These are phyloP conservation scores for Monosporascus sp. DNA, from an alignment of 2,329 filamentous ascomycete genomes.

Conservation along the genomic window DNA sequence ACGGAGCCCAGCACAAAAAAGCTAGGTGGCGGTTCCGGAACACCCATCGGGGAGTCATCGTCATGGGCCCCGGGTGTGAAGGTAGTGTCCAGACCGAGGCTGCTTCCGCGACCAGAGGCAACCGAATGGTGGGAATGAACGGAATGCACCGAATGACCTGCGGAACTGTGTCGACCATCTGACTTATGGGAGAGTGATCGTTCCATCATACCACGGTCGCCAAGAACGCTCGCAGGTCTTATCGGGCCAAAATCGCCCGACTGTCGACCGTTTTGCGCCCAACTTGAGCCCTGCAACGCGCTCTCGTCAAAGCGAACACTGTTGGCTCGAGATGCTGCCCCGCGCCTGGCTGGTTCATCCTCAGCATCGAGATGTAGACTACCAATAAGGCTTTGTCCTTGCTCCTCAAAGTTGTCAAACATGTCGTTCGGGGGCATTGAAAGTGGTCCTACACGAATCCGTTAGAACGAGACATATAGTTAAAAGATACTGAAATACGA, in stretches of 20 bases:
- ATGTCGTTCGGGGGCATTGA: slow-evolving; percentile 76
- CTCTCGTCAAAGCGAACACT: slow-evolving; percentile 98
- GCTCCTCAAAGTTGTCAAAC: slow-evolving; percentile 87
- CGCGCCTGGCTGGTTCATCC: slow-evolving; percentile 77
- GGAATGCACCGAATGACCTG: slow-evolving; percentile 71
- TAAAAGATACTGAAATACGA: slow-evolving; percentile 26
- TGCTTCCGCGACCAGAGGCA: slow-evolving; percentile 77
- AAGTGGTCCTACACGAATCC: slow-evolving; percentile 56
- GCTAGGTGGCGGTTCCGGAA: slow-evolving; percentile 72
- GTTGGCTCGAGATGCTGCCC: slow-evolving; percentile 86
- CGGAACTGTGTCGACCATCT: slow-evolving; percentile 88
- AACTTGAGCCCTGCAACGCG: slow-evolving; percentile 80
- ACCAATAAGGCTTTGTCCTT: slow-evolving; percentile 71
- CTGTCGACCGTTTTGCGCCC: slow-evolving; percentile 75
- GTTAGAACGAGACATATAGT: slow-evolving; percentile 11
- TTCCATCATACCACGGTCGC: slow-evolving; percentile 77
- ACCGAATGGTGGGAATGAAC: slow-evolving; percentile 63
- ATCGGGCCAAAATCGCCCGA: slow-evolving; percentile 76
- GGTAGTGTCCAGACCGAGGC: slow-evolving; percentile 74
- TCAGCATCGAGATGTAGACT: slow-evolving; percentile 82
- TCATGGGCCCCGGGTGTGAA: slow-evolving; percentile 58
- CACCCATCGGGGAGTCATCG: slow-evolving; percentile 64
- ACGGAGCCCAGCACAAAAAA: slow-evolving; percentile 83
- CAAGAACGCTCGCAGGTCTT: slow-evolving; percentile 73
- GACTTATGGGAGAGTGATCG: slow-evolving; percentile 91